Base-by-base conservation (phyloP, 1,284 basidiomycete genomes). In the Filobasidium uniguttulatum region DNA sequence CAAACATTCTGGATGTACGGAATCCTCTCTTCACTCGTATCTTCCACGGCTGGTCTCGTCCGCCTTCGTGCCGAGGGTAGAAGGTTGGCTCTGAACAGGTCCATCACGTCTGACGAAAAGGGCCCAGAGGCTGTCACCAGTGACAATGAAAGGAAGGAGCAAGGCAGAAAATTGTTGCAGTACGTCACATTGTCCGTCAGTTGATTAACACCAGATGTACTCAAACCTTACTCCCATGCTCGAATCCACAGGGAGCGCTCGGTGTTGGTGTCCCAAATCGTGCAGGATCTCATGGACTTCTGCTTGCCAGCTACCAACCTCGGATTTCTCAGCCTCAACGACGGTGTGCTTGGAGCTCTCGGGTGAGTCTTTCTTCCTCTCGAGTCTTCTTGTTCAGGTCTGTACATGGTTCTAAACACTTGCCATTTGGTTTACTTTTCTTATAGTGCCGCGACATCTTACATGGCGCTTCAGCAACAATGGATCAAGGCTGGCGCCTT, bases 1-100 rank as follows among this genome's bases (percentile, higher is more conserved):
- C 84, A 84, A 64, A 79, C 83, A 48, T 85, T 90, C 70, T 99
- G 93, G 93, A 73, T 96, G 37, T 75, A 81, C 9, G 94, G 91
- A 2, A 88, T 96, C 57, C 55, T 81, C 28, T 79, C 86, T 60
- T 87, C 83, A 61, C 74, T 90, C 38, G 68, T 76, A 64, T 81
- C 35, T 62, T 84, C 61, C 15, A 45, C 56, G 3, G 59, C 69
- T 1, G 64, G 65, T 9, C 59, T 70, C 36, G 59, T 67, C 55
- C 66, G 65, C 52, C 61, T 71, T 7, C 62, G 67, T 33, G 62
- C 63, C 9, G 67, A 71, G 49, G 60, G 61, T 15, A 53, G 64
- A 41, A 56, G 67, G 30, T 62, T 65, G 49, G 63, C 64, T 0
- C 55, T 69, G 20, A 57, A 57, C 35, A 50, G 60, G 22, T 60